Base-by-base conservation (phyloP, 441 rosid species). In the Aleurites moluccanus region DNA sequence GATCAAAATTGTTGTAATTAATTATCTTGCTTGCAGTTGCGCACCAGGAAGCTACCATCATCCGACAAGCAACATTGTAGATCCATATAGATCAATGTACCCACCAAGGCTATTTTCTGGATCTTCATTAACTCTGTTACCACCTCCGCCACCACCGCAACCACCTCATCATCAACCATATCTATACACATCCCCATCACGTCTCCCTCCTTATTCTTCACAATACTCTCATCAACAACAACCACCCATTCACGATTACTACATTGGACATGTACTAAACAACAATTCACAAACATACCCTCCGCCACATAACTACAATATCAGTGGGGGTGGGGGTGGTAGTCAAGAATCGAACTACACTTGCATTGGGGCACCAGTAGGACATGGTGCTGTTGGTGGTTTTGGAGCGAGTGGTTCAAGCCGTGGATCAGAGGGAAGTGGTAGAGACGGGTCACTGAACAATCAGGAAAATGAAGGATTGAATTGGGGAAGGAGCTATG, bases 361-460 rank as follows among this genome's bases (percentile, higher is more conserved):
- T 20, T 92, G 96, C 90, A 86, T 89, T 1, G 92, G 93, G 47
- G 92, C 93, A 18, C 99, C 98, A 15, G 85, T 95, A 8, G 87
- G 85, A 59, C 85, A 80, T 28, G 82, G 83, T 35, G 83, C 79
- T 49, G 85, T 80, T 42, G 76, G 80, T 44, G 85, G 81, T 28
- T 76, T 83, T 35, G 74, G 80, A 18, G 81, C 40, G 40, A 38
- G 79, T 10, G 79, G 81, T 27, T 72, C 83, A 10, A 80, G 73
- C 70, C 78, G 86, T 1, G 83, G 87, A 47, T 53, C 81, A 23
- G 83, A 84, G 15, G 72, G 72, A 20, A 59, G 75, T 11, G 83
- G 79, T 40, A 78, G 80, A 75, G 80, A 81, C 74, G 73, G 81
- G 72, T 77, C 84, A 69, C 75, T 75, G 79, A 76, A 77, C 75